These are phyloP conservation scores for Monosporozyma servazzii DNA, from an alignment of 805 yeast genomes.

Conservation along the genomic window DNA sequence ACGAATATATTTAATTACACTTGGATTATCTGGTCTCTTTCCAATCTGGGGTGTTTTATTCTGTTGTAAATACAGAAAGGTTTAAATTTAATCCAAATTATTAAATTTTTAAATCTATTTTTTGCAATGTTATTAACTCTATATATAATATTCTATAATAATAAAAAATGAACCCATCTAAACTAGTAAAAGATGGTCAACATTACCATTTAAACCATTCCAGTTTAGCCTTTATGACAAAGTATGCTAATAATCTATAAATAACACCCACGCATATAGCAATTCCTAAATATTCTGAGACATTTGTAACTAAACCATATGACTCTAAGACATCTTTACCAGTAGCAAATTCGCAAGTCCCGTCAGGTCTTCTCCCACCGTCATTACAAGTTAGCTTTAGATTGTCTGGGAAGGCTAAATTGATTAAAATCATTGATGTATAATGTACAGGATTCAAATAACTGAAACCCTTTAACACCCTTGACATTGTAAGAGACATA, in stretches of 20 bases:
- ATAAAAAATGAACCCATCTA: not conserved
- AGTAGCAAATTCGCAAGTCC: conserved; percentile 39
- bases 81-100: too few relatives aligned
- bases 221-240: conserved; percentile 20
- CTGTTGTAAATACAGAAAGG: too few relatives aligned
- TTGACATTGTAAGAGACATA: conserved; percentile 68
- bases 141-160: not conserved
- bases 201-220: conserved; percentile 23
- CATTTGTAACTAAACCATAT: conserved; percentile 37
- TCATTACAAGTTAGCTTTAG: conserved; percentile 44
- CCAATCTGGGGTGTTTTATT: too few relatives aligned
- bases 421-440: conserved; percentile 51
- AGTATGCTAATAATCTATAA: conserved; percentile 20
- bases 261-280: conserved; percentile 21
- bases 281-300: conserved; percentile 32
- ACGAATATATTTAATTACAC: too few relatives aligned
- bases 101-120: too few relatives aligned
- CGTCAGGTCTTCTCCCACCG: conserved; percentile 28
- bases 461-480: conserved; percentile 58
- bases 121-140: not conserved
- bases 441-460: conserved; percentile 73
- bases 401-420: conserved; percentile 45
- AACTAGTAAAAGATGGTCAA: not conserved
- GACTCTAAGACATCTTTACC: conserved; percentile 50
- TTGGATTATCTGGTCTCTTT: too few relatives aligned